Conservation (phyloP, 106 monocot species). For the Allium sativum region DNA sequence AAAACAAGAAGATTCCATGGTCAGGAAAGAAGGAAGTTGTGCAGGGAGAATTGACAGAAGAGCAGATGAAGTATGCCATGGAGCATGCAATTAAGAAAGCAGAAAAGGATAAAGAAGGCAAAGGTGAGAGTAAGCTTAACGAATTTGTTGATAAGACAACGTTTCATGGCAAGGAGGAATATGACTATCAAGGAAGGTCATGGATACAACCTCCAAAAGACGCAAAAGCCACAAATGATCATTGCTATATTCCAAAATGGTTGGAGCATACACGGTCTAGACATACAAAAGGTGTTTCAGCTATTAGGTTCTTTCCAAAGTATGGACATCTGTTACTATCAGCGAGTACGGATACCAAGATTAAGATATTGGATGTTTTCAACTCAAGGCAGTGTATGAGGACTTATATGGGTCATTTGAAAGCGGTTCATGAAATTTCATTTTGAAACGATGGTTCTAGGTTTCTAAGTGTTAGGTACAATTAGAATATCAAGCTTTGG, state of each 20-base stretch:
- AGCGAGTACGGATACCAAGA: conserved; percentile 84
- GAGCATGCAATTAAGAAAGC: conserved; percentile 92
- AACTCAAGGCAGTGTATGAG: conserved; percentile 92
- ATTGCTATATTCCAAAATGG: conserved; percentile 93
- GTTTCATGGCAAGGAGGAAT: conserved; percentile 94
- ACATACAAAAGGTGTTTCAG: conserved; percentile 81
- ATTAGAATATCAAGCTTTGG: conserved; percentile 93
- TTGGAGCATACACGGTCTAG: conserved; percentile 87
- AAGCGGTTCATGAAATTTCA: conserved; percentile 83
- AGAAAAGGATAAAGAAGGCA: conserved; percentile 51
- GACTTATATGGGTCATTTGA: conserved; percentile 98
- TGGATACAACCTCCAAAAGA: conserved; percentile 92
- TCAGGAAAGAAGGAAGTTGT: conserved; percentile 59
- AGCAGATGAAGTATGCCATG: conserved; percentile 95
- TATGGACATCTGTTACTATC: conserved; percentile 79
- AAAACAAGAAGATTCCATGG: conserved; percentile 80
- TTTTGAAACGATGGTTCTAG: conserved; percentile 86
- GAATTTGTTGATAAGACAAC: conserved; percentile 72
- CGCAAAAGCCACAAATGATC: conserved; percentile 71
- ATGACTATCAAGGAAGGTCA: conserved; percentile 84
- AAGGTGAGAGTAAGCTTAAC: conserved; percentile 10
- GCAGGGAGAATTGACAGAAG: conserved; percentile 78
- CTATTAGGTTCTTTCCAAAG: conserved; percentile 88
- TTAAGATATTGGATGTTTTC: conserved; percentile 98
- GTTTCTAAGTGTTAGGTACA: conserved; percentile 90